phyloP scores from a whole-genome alignment of 176 grass and related monocot genomes.

The Oropetium thomaeum region DNA sequence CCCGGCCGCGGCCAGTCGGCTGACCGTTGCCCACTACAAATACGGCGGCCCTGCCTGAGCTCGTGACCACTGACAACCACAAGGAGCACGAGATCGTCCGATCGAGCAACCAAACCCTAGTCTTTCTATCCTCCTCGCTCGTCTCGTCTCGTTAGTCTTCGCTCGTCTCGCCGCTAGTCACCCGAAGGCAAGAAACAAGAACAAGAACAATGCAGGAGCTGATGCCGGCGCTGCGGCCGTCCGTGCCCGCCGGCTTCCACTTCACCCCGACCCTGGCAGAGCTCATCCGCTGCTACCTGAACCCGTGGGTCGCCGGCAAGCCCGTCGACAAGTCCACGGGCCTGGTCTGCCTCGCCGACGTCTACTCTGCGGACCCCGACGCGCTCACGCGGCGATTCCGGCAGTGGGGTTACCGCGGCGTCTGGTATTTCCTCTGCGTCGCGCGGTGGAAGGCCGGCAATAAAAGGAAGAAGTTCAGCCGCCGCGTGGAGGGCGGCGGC shows the following conservation, averaged over 20 bases:
- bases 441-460: background rate
- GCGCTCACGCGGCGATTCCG: background rate
- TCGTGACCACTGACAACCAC: no score
- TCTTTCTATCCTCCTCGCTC: no score
- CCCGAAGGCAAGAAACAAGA: no score
- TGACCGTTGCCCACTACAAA: no score
- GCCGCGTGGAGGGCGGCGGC: background rate
- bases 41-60: no score
- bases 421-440: slow-evolving; percentile 4
- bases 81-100: no score
- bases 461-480: no score
- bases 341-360: background rate
- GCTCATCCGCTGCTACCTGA: slow-evolving; percentile 27
- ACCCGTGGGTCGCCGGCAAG: background rate
- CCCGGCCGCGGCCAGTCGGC: no score
- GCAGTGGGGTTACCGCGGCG: background rate
- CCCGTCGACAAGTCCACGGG: background rate
- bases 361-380: background rate
- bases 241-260: background rate
- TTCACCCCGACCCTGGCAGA: background rate
- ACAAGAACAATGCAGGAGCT: background rate
- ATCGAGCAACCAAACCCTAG: no score
- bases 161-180: no score
- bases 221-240: background rate
- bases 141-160: no score